A percentile compares a stretch with the other conserved stretches of the same genome.
phyloP scores from a whole-genome alignment of 108 stramenopile species.

The Fistulifera solaris region DNA sequence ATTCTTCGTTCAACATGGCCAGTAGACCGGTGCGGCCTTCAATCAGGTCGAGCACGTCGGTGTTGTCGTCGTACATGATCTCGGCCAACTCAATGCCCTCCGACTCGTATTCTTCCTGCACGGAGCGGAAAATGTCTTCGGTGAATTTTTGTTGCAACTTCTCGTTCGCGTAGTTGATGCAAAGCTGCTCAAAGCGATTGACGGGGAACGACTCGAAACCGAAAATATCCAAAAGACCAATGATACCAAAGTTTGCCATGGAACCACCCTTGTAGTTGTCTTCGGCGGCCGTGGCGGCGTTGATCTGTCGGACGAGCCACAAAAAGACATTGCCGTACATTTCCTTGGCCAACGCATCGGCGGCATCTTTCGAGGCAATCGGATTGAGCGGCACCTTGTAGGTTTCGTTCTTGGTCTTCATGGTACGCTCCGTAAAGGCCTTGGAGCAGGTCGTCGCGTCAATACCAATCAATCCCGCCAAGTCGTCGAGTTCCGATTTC shows the following conservation, averaged over 20 bases:
- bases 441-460: conserved; percentile 29
- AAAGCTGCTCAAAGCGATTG: conserved; percentile 86
- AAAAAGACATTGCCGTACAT: conserved; percentile 71
- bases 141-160: conserved; percentile 90
- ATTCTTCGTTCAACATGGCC: conserved; percentile 94
- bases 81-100: conserved; percentile 89
- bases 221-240: conserved; percentile 97
- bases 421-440: conserved; percentile 72
- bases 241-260: conserved; percentile 48
- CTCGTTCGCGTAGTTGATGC: conserved; percentile 93
- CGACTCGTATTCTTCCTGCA: conserved; percentile 83
- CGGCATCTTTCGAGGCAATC: conserved; percentile 56
- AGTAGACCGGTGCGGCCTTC: conserved; percentile 89
- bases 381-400: conserved; percentile 75
- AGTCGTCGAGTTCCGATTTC: conserved; percentile 40
- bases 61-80: conserved; percentile 91
- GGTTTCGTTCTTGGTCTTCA: conserved; percentile 66
- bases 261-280: conserved; percentile 33
- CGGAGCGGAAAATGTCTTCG: conserved; percentile 81
- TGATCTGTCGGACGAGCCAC: conserved; percentile 77
- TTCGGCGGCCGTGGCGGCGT: conserved; percentile 60
- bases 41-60: conserved; percentile 83
- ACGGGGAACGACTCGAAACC: conserved; percentile 92
- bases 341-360: conserved; percentile 92
- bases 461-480: conserved; percentile 76